phyloP scores from a whole-genome alignment of 108 stramenopile genomes.

The Nitzschia sp. region DNA sequence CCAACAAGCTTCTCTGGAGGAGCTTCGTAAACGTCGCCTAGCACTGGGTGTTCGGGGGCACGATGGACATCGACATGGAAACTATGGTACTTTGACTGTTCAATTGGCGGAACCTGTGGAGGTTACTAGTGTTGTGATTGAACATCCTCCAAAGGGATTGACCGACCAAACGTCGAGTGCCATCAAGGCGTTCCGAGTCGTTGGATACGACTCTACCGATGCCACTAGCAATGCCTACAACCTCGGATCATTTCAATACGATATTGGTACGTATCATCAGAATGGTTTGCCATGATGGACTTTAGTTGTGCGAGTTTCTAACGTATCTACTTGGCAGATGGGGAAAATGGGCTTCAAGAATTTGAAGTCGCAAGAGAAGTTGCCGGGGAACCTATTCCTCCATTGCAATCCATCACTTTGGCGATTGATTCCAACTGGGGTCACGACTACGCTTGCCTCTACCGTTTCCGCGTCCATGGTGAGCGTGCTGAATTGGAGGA shows the following conservation, averaged over 20 bases:
- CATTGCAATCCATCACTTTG: conserved; percentile 59
- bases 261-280: conserved; percentile 12
- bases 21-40: conserved; percentile 26
- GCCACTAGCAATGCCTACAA: conserved; percentile 54
- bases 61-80: conserved; percentile 46
- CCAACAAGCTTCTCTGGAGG: conserved; percentile 26
- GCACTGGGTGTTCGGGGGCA: conserved; percentile 3
- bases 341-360: conserved; percentile 42
- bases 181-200: conserved; percentile 55
- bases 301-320: neutral
- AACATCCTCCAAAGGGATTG: conserved; percentile 51
- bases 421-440: conserved; percentile 84
- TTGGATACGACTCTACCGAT: conserved; percentile 62
- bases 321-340: conserved; percentile 1
- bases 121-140: conserved; percentile 58
- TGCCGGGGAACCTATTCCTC: conserved; percentile 49
- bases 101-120: conserved; percentile 42
- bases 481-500: conserved; percentile 4
- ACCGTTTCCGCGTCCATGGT: conserved; percentile 82
- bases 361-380: conserved; percentile 49
- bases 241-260: conserved; percentile 62
- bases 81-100: conserved; percentile 66
- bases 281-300: neutral
- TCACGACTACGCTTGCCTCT: conserved; percentile 67
- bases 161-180: conserved; percentile 43